A percentile compares a stretch with the other conserved stretches of the same genome.
phyloP scores from a whole-genome alignment of 176 grass and related monocot genomes.

The Ananas comosus region DNA sequence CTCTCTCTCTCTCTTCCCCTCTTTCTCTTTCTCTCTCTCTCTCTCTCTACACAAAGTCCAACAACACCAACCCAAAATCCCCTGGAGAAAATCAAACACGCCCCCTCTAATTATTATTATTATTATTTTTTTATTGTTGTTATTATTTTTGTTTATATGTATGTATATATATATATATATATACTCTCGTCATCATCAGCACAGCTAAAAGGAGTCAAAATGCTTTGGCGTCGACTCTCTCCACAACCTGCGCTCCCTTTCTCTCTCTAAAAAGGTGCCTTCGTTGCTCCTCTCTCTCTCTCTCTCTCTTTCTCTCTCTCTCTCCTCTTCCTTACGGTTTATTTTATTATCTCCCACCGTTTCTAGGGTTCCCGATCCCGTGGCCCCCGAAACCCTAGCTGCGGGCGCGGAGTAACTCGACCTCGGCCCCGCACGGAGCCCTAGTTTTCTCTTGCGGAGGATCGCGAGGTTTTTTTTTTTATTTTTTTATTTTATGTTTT shows the following conservation, averaged over 20 bases:
- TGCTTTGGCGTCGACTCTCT: conserved; percentile 1
- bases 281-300: conserved; percentile 5
- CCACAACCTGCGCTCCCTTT: background rate
- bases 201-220: conserved; percentile 34
- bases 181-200: conserved; percentile 10
- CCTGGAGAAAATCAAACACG: too few species aligned
- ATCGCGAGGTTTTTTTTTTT: background rate
- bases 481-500: background rate
- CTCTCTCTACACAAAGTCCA: too few species aligned
- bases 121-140: background rate
- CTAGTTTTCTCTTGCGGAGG: background rate
- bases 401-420: conserved; percentile 5
- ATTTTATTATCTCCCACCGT: background rate
- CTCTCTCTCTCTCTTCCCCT: too few species aligned
- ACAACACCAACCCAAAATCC: too few species aligned
- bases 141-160: background rate
- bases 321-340: background rate
- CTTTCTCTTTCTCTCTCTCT: too few species aligned
- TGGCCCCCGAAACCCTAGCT: conserved; percentile 28
- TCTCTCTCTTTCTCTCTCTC: background rate
- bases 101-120: too few species aligned
- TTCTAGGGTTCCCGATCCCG: conserved; percentile 28
- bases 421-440: background rate
- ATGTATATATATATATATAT: conserved; percentile 3
- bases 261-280: conserved; percentile 2